A percentile compares a stretch with the other conserved stretches of the same genome.
Conservation (phyloP, 805 yeast genomes). For the Monosporozyma servazzii region DNA sequence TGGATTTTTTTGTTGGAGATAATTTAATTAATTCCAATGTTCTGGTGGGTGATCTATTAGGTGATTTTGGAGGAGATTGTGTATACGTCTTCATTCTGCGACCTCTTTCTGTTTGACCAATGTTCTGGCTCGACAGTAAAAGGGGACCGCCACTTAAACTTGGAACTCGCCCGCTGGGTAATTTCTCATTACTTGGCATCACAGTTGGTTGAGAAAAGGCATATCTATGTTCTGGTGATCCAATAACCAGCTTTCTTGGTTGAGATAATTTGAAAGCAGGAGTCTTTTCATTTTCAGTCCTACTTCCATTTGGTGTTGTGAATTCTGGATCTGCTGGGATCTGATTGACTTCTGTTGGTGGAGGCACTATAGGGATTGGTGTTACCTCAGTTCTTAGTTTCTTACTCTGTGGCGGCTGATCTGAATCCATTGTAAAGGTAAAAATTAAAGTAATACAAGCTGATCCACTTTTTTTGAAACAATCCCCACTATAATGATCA, state of each 20-base stretch:
- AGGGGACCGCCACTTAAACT: slow-evolving; percentile 24
- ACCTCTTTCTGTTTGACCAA: slow-evolving; percentile 25
- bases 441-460: no score
- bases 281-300: background rate
- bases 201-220: slow-evolving; percentile 20
- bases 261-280: slow-evolving; percentile 8
- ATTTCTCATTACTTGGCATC: slow-evolving; percentile 1
- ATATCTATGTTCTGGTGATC: slow-evolving; percentile 15
- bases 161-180: slow-evolving; percentile 5
- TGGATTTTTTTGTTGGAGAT: slow-evolving; percentile 33
- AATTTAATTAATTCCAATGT: slow-evolving; percentile 35
- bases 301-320: background rate
- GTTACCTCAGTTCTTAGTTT: slow-evolving; percentile 1
- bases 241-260: slow-evolving; percentile 23
- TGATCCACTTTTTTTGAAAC: no score
- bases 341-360: background rate
- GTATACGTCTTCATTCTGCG: slow-evolving; percentile 25
- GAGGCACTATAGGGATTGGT: background rate
- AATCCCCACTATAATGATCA: no score
- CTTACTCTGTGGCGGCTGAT: background rate
- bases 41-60: slow-evolving; percentile 12
- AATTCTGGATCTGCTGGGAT: background rate
- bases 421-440: background rate
- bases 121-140: slow-evolving; percentile 22
- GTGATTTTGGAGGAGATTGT: slow-evolving; percentile 21